phyloP scores from a whole-genome alignment of 2,329 filamentous ascomycete species.

The Neonectria sp. region DNA sequence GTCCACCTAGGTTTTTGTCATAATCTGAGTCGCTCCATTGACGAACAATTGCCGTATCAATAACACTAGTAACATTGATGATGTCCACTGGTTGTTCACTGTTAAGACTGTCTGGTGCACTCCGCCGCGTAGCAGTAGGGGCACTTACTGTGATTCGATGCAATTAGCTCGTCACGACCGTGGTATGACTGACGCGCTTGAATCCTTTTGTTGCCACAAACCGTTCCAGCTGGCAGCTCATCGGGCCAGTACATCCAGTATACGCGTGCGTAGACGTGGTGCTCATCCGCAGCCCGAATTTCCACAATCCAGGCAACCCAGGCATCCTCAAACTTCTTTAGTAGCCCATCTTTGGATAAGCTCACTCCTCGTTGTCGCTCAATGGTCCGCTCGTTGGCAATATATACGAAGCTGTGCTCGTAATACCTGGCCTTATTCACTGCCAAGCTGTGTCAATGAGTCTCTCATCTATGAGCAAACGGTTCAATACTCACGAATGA shows the following conservation, averaged over 20 bases:
- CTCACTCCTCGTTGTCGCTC: too few relatives aligned
- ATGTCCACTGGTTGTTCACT: conserved; percentile 71
- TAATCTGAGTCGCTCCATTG: conserved; percentile 81
- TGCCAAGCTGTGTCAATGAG: too few relatives aligned
- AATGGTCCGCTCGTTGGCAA: too few relatives aligned
- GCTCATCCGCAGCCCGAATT: conserved; percentile 78
- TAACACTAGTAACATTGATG: conserved; percentile 80
- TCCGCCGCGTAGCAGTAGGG: not conserved
- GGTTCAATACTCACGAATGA: too few relatives aligned
- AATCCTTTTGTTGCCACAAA: conserved; percentile 65
- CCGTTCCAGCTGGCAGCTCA: conserved; percentile 72
- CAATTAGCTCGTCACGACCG: conserved; percentile 76
- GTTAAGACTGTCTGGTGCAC: conserved; percentile 28
- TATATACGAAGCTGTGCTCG: too few relatives aligned
- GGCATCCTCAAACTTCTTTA: conserved; percentile 62
- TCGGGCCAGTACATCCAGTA: conserved; percentile 85
- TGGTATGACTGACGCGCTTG: conserved; percentile 76
- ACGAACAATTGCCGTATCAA: conserved; percentile 73
- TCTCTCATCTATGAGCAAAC: too few relatives aligned
- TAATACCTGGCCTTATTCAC: too few relatives aligned
- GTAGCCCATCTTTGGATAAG: conserved; percentile 44
- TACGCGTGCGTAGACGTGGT: conserved; percentile 83
- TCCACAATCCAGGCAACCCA: conserved; percentile 87
- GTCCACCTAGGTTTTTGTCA: conserved; percentile 69
- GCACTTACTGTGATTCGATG: conserved; percentile 78